Percentiles rank a stretch among this genome's conserved stretches.
phyloP scores from a whole-genome alignment of 441 rosid genomes.

The Populus hybrid region DNA sequence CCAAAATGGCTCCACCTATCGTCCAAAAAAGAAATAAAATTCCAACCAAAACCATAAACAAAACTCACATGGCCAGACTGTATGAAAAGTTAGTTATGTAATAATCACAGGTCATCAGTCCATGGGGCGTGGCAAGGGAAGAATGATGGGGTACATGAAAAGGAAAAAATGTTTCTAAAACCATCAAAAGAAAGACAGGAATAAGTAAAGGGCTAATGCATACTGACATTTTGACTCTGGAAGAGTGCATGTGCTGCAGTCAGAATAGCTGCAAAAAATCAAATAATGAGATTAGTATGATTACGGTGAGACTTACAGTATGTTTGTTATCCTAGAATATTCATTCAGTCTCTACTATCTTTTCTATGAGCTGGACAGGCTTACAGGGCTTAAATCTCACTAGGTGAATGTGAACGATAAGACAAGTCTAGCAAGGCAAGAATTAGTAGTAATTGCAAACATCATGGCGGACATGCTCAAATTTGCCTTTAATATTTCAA shows the following conservation, averaged over 20 bases:
- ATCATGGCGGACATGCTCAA: background rate
- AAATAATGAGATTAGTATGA: slow-evolving; percentile 20
- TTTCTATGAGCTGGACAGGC: background rate
- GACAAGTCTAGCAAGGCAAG: background rate
- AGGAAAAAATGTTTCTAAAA: background rate
- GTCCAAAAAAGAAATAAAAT: background rate
- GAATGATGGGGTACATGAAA: too few relatives aligned
- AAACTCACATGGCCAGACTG: background rate
- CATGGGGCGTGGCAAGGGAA: background rate
- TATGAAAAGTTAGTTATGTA: background rate
- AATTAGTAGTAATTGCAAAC: background rate
- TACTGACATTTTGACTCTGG: slow-evolving; percentile 77
- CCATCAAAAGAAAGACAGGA: background rate
- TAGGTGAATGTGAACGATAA: background rate
- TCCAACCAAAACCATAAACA: background rate
- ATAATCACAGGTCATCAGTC: background rate
- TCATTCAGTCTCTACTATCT: background rate
- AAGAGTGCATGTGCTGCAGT: slow-evolving; percentile 81
- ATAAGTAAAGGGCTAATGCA: background rate
- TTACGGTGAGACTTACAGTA: background rate
- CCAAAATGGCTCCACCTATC: background rate
- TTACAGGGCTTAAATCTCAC: background rate
- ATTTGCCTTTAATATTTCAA: background rate
- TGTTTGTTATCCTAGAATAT: background rate
- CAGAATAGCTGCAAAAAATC: slow-evolving; percentile 65